Evolutionary conservation across 2,329 filamentous ascomycete genomes (phyloP), one percentile per base, ranked within the genome.

Genomic region (Metarhizium anisopliae): DNA sequence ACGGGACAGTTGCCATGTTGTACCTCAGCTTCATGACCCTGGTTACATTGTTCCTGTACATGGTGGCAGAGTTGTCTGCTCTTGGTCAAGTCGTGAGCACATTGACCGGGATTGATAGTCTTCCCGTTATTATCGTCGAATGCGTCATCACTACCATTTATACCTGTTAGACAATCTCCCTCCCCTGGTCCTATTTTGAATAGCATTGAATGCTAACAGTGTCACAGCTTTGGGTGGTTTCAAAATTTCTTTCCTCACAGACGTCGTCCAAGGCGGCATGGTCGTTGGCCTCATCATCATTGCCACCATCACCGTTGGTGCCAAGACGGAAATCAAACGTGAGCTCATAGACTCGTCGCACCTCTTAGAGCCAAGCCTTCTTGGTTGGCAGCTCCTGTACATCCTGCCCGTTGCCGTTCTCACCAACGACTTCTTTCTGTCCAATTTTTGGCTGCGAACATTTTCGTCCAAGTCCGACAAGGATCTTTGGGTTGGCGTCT

Each of bases 371-470:
- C 63, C 85, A 5, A 87, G 74, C 56, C 77, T 90, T 2, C 77
- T 94, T 1, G 90, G 90, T 55, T 94, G 90, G 88, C 89, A 94
- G 70, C 80, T 94, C 14, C 75, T 94, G 40, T 94, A 93, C 73
- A 93, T 94, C 61, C 78, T 94, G 1, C 88, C 90, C 0, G 80
- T 94, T 6, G 89, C 89, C 49, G 81, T 94, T 60, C 67, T 92
- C 55, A 92, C 89, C 57, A 94, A 93, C 72, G 85, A 92, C 74
- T 92, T 94, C 76, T 94, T 94, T 75, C 76, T 94, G 47, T 90
- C 87, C 36, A 86, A 83, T 61, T 91, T 90, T 71, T 94, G 89
- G 89, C 81, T 93, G 69, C 85, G 89, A 52, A 89, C 89, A 5
- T 94, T 94, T 65, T 86, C 89, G 18, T 87, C 87, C 53, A 86